Conservation (phyloP, 306 rosid species). For the Cercis canadensis region DNA sequence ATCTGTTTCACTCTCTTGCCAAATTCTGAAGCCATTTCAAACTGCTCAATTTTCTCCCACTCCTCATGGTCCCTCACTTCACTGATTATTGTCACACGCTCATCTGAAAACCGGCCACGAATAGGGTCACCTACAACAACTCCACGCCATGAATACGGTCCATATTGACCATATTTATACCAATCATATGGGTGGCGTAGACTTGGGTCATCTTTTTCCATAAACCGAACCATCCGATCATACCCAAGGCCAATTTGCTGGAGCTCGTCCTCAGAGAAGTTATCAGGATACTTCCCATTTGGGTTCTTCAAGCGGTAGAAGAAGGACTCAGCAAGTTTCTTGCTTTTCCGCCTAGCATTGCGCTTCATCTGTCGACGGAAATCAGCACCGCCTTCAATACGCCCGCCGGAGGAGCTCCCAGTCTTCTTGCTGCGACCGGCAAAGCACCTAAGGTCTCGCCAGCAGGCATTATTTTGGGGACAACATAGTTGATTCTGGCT, state of each 20-base stretch:
- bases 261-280: constrained; percentile 82
- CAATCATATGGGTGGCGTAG: constrained; percentile 82
- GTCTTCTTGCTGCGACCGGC: constrained; percentile 80
- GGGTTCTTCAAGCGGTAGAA: constrained; percentile 79
- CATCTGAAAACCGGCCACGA: constrained; percentile 72
- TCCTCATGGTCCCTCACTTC: constrained; percentile 83
- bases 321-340: constrained; percentile 67
- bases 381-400: constrained; percentile 67
- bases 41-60: constrained; percentile 89
- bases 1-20: constrained; percentile 63
- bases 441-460: constrained; percentile 47
- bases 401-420: constrained; percentile 56
- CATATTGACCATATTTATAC: constrained; percentile 91
- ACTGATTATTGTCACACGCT: constrained; percentile 76
- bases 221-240: constrained; percentile 84
- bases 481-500: constrained; percentile 10
- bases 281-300: constrained; percentile 59
- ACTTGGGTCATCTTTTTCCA: constrained; percentile 92
- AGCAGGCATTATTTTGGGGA: constrained; percentile 15
- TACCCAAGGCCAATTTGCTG: constrained; percentile 85
- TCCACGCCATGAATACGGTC: constrained; percentile 93
- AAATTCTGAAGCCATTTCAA: constrained; percentile 74
- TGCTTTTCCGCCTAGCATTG: constrained; percentile 58
- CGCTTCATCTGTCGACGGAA: constrained; percentile 59
- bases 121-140: constrained; percentile 82